Evolutionary conservation across 306 rosid species (phyloP).

Genomic region (Albizia julibrissin): DNA sequence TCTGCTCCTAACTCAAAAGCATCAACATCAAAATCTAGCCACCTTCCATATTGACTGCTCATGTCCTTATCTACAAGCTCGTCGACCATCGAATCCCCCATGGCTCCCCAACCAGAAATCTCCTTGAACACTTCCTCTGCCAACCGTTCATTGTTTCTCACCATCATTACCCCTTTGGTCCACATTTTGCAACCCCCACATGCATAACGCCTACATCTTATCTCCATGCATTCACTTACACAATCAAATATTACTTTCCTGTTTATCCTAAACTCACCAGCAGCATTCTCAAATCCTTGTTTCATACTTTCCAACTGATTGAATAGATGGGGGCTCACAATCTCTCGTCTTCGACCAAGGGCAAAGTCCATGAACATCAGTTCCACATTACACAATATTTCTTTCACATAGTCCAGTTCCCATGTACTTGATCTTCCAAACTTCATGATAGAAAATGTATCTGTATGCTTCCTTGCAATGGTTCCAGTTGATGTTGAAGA

Average conservation of each 20-base stretch:
- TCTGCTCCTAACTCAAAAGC: conserved; percentile 65
- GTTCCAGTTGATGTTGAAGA: conserved; percentile 61
- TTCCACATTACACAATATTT: conserved; percentile 60
- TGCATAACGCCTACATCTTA: conserved; percentile 55
- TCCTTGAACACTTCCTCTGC: conserved; percentile 75
- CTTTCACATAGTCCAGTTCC: conserved; percentile 80
- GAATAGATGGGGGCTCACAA: conserved; percentile 69
- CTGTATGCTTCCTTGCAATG: conserved; percentile 36
- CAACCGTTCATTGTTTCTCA: conserved; percentile 69
- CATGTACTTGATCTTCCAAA: conserved; percentile 43
- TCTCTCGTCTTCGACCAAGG: conserved; percentile 51
- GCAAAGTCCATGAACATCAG: conserved; percentile 68
- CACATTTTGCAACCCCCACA: conserved; percentile 73
- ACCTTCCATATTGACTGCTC: conserved; percentile 73
- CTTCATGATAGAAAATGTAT: conserved; percentile 29
- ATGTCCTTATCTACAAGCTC: conserved; percentile 91
- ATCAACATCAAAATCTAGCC: conserved; percentile 78
- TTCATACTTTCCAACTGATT: conserved; percentile 64
- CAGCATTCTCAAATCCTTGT: conserved; percentile 36
- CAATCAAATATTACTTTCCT: conserved; percentile 73
- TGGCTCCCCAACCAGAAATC: conserved; percentile 60
- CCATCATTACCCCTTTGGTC: conserved; percentile 67
- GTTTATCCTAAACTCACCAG: conserved; percentile 40
- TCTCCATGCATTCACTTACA: conserved; percentile 75
- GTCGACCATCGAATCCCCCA: conserved; percentile 88